Base-by-base conservation (phyloP, 2,329 filamentous ascomycete genomes). In the Pezicula rhizophila region DNA sequence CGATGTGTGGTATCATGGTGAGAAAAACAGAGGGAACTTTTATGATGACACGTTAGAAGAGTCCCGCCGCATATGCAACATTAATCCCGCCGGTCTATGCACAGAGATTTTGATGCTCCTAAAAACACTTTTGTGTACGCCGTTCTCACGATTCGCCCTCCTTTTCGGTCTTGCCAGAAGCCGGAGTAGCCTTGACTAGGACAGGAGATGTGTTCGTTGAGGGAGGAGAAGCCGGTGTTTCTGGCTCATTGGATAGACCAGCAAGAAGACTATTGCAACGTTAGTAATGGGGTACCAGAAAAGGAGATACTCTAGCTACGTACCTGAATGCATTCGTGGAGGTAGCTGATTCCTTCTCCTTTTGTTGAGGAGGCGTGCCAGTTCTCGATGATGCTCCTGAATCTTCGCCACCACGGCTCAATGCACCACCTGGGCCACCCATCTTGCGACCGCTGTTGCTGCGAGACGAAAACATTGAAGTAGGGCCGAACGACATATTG, bases 301-400 rank as follows among this genome's bases (percentile, higher is more conserved):
- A 38, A 15, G 28, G 8, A 31, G 26, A 11, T 25, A 6, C 25
- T 23, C 23, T 42, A 37, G 20, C 42, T 54, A 59, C 85, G 77
- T 82, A 96, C 91, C 89, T 92, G 75, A 96, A 99, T 60, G 91
- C 85, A 75, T 99, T 99, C 59, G 84, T 82, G 64, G 87, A 87
- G 51, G 81, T 85, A 46, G 79, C 78, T 61, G 78, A 79, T 54
- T 76, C 71, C 65, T 78, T 77, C 53, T 77, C 71, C 58, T 81
- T 75, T 68, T 84, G 81, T 66, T 84, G 82, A 41, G 90, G 87
- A 48, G 91, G 91, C 43, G 92, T 97, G 61, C 87, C 89, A 48
- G 89, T 95, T 59, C 93, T 84, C 52, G 91, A 96, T 48, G 89
- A 95, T 58, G 85, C 81, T 60, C 82, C 87, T 53, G 91, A 96